Percentiles rank a stretch among this genome's conserved stretches.
These are phyloP conservation scores for Larix sibirica DNA, from an alignment of 83 land plant genomes.

Conservation along the genomic window DNA sequence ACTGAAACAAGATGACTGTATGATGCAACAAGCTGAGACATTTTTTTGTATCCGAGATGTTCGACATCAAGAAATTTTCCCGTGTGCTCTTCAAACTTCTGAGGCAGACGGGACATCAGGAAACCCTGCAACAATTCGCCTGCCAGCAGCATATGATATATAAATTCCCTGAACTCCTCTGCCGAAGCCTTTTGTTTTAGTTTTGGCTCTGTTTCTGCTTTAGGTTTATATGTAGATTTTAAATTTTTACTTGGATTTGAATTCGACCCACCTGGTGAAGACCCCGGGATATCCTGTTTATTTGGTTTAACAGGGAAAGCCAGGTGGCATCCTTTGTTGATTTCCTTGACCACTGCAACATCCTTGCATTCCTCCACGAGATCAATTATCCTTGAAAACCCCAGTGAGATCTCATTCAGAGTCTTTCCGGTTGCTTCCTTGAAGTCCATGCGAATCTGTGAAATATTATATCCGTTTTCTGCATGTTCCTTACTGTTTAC, in stretches of 20 bases:
- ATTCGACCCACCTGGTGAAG: background rate
- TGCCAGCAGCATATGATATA: background rate
- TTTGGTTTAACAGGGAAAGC: background rate
- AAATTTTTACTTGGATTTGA: background rate
- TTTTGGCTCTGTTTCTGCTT: background rate
- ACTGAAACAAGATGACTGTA: background rate
- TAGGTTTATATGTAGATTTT: background rate
- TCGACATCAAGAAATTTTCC: background rate
- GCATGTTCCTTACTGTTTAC: slow-evolving; percentile 3
- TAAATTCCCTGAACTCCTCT: background rate
- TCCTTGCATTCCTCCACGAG: slow-evolving; percentile 9
- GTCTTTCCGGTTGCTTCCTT: slow-evolving; percentile 10
- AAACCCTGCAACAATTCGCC: slow-evolving; percentile 6
- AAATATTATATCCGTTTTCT: slow-evolving; percentile 2
- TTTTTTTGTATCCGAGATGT: slow-evolving; percentile 6
- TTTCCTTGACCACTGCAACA: slow-evolving; percentile 10
- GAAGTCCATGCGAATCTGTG: slow-evolving; percentile 3
- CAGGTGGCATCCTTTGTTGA: slow-evolving; percentile 5
- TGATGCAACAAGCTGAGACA: slow-evolving; percentile 1
- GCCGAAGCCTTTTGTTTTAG: background rate
- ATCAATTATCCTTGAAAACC: background rate
- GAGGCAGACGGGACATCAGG: background rate
- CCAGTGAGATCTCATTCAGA: background rate
- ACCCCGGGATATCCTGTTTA: background rate
- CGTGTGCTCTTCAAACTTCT: background rate